A percentile compares a stretch with the other conserved stretches of the same genome.
Evolutionary conservation across 2,329 filamentous ascomycete genomes (phyloP).

Genomic region (Fusarium lateritium): DNA sequence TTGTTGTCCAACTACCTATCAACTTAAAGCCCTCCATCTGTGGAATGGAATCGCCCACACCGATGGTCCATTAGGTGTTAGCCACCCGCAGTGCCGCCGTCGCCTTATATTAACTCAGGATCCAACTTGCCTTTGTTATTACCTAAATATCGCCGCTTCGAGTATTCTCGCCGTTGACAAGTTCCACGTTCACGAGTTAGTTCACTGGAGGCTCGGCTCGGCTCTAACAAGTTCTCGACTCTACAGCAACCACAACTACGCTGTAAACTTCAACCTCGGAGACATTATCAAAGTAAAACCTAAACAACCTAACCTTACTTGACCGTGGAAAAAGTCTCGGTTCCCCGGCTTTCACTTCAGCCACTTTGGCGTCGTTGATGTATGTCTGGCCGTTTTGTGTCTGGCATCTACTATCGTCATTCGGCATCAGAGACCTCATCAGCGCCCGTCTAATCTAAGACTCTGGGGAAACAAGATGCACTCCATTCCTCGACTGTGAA

Average conservation of each 20-base stretch:
- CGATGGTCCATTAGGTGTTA: conserved; percentile 31
- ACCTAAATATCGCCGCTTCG: conserved; percentile 42
- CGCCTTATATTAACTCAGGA: conserved; percentile 11
- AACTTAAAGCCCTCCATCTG: conserved; percentile 21
- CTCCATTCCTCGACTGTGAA: conserved; percentile 27
- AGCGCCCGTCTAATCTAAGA: conserved; percentile 36
- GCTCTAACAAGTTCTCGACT: conserved; percentile 13
- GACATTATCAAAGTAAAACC: conserved; percentile 16
- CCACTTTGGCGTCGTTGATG: conserved; percentile 20
- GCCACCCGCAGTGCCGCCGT: conserved; percentile 38
- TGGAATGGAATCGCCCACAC: conserved; percentile 46
- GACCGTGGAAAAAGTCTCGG: conserved; percentile 21
- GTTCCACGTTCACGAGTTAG: conserved; percentile 14
- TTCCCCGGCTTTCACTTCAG: conserved; percentile 22
- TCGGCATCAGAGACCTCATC: conserved; percentile 33
- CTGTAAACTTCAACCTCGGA: not conserved
- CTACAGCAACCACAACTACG: conserved; percentile 5
- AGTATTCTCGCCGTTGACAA: conserved; percentile 27
- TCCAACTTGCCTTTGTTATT: conserved; percentile 14
- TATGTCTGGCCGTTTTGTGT: conserved; percentile 27
- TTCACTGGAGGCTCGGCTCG: conserved; percentile 22
- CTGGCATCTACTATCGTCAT: conserved; percentile 39
- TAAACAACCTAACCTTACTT: conserved; percentile 5
- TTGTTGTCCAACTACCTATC: conserved; percentile 27
- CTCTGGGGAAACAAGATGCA: conserved; percentile 43